Conservation (phyloP, 2,329 filamentous ascomycete species). For the Nemania sp. region DNA sequence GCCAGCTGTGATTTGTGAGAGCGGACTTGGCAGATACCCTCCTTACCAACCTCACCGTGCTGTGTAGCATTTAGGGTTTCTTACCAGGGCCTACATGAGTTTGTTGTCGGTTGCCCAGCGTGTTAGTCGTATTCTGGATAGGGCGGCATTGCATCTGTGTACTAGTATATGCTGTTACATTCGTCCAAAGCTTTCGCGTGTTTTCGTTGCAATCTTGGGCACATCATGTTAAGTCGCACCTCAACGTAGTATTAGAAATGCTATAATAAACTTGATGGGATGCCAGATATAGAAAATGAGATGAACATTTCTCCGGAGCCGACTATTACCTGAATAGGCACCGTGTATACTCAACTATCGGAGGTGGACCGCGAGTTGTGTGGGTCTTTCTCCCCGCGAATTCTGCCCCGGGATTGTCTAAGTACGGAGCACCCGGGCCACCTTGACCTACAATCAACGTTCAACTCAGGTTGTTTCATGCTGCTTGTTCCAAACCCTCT, state of each 20-base stretch:
- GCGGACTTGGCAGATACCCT: conserved; percentile 3
- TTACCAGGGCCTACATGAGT: neutral
- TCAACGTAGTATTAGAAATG: neutral
- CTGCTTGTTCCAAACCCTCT: too few relatives aligned
- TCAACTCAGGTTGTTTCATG: too few relatives aligned
- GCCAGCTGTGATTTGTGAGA: conserved; percentile 2
- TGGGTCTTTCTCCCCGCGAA: neutral
- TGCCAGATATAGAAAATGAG: neutral
- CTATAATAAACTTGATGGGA: neutral
- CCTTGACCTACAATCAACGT: too few relatives aligned
- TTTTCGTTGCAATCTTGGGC: neutral
- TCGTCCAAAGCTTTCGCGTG: neutral
- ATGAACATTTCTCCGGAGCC: neutral
- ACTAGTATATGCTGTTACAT: neutral
- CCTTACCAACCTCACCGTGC: neutral
- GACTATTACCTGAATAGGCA: neutral
- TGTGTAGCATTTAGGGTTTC: neutral
- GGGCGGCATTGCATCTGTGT: neutral
- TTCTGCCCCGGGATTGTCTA: neutral
- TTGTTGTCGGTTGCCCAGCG: neutral
- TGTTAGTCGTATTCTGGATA: neutral
- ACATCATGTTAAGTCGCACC: neutral
- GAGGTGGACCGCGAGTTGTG: neutral
- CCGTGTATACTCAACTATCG: neutral
- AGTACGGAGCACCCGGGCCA: neutral